Evolutionary conservation across 1,139 yeast genomes (phyloP).

Genomic region (Arxiozyma telluris): DNA sequence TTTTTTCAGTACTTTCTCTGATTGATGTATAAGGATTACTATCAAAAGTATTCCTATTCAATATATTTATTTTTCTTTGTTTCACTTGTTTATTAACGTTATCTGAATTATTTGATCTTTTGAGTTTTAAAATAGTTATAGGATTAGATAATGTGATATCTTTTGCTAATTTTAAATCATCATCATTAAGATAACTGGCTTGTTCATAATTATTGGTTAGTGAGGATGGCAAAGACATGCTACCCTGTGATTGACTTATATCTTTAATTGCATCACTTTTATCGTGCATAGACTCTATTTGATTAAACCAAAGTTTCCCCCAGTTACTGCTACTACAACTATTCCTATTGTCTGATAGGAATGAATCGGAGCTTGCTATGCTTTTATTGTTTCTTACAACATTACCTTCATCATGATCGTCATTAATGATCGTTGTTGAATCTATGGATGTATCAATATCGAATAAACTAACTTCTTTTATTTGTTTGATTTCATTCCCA

Average conservation of each 20-base stretch:
- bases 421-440: neutral
- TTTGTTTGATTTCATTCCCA: neutral
- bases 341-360: conserved; percentile 8
- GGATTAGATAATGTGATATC: conserved; percentile 28
- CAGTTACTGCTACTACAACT: neutral
- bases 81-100: neutral
- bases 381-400: neutral
- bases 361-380: conserved; percentile 6
- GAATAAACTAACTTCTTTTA: neutral
- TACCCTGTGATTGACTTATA: neutral
- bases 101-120: neutral
- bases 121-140: conserved; percentile 23
- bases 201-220: conserved; percentile 12
- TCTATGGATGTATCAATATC: neutral
- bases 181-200: conserved; percentile 6
- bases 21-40: neutral
- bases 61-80: conserved; percentile 1
- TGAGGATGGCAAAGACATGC: conserved; percentile 14
- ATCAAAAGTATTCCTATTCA: neutral
- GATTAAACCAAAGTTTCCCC: neutral
- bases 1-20: neutral
- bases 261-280: neutral
- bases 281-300: neutral
- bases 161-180: conserved; percentile 21
- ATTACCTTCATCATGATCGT: neutral